These are phyloP conservation scores for Penicillium sp. DNA, from an alignment of 2,329 filamentous ascomycete species.

Conservation along the genomic window DNA sequence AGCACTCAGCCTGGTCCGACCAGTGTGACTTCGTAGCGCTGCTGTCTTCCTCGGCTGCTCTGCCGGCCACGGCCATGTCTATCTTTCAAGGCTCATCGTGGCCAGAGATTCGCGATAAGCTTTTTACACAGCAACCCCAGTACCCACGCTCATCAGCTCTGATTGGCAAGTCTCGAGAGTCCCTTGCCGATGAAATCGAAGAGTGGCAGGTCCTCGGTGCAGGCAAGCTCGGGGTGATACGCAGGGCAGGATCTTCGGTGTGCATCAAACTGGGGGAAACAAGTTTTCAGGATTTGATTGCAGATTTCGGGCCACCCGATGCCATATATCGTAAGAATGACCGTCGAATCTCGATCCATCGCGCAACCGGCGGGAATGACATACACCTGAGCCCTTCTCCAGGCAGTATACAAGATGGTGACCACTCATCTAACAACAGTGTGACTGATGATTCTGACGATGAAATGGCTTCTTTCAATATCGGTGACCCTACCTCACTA, in stretches of 20 bases:
- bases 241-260: constrained; percentile 67
- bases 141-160: constrained; percentile 73
- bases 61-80: constrained; percentile 81
- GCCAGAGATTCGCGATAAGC: constrained; percentile 73
- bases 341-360: constrained; percentile 81
- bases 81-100: constrained; percentile 90
- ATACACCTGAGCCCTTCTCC: constrained; percentile 39
- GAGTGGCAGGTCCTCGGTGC: constrained; percentile 75
- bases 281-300: constrained; percentile 85
- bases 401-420: constrained; percentile 61
- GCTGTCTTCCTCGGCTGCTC: constrained; percentile 74
- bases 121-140: constrained; percentile 75
- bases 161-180: constrained; percentile 71
- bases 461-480: constrained; percentile 56
- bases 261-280: constrained; percentile 80
- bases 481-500: constrained; percentile 59
- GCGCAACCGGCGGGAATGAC: constrained; percentile 33
- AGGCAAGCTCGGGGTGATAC: constrained; percentile 74
- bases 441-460: constrained; percentile 68
- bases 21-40: constrained; percentile 79
- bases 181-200: constrained; percentile 86
- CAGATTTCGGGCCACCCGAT: constrained; percentile 88
- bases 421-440: constrained; percentile 72
- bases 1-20: constrained; percentile 71
- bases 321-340: constrained; percentile 92